A percentile compares a stretch with the other conserved stretches of the same genome.
Evolutionary conservation across 371 early-diverging fungal species (phyloP).

Genomic region (Mucor mucedo): DNA sequence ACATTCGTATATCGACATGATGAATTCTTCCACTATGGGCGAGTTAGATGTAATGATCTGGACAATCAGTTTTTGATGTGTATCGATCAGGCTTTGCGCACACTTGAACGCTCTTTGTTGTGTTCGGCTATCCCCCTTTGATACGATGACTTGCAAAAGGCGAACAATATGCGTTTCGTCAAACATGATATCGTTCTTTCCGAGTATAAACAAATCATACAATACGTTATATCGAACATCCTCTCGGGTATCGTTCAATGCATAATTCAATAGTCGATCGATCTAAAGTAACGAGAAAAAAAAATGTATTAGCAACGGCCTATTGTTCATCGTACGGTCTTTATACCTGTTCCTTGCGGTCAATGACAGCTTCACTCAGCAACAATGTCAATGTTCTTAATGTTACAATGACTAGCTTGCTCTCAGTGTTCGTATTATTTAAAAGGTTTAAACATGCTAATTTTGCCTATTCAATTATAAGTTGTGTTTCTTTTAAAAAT

Average conservation of each 20-base stretch:
- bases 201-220: conserved; percentile 39
- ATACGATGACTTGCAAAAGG: conserved; percentile 17
- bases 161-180: conserved; percentile 34
- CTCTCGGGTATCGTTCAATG: conserved; percentile 37
- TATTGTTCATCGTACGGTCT: neutral
- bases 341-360: conserved; percentile 53
- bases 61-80: conserved; percentile 28
- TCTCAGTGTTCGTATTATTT: conserved; percentile 41
- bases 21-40: conserved; percentile 7
- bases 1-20: conserved; percentile 9
- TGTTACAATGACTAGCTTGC: conserved; percentile 45
- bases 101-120: conserved; percentile 32
- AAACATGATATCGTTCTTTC: conserved; percentile 37
- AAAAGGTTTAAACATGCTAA: conserved; percentile 50
- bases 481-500: neutral
- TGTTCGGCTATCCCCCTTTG: conserved; percentile 1
- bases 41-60: conserved; percentile 8
- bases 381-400: conserved; percentile 55
- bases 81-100: conserved; percentile 21
- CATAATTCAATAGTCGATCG: conserved; percentile 43
- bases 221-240: conserved; percentile 33
- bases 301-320: neutral
- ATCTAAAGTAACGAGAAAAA: conserved; percentile 26
- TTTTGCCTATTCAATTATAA: conserved; percentile 34
- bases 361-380: conserved; percentile 54